A percentile compares a stretch with the other conserved stretches of the same genome.
Conservation (phyloP, 305 asterid genomes). For the Rubia occidens region DNA sequence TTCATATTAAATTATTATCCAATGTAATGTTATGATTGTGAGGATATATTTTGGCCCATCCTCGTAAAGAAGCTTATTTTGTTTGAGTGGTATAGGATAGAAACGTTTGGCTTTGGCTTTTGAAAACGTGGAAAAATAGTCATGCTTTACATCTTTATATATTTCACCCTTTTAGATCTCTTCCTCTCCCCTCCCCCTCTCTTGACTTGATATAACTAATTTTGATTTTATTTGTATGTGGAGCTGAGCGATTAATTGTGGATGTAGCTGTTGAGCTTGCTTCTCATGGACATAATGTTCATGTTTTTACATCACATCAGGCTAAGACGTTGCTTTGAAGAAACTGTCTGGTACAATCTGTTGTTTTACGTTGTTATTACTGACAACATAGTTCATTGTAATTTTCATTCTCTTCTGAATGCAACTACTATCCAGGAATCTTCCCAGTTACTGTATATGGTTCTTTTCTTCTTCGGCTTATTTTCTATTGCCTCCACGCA, state of each 20-base stretch:
- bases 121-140: background rate
- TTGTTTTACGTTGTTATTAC: background rate
- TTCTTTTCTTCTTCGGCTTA: slow-evolving; percentile 71
- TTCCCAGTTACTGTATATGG: slow-evolving; percentile 80
- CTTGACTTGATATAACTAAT: slow-evolving; percentile 8
- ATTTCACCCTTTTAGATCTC: background rate
- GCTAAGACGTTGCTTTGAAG: slow-evolving; percentile 89
- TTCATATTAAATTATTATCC: background rate
- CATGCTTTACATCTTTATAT: background rate
- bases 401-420: slow-evolving; percentile 1
- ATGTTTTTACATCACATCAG: slow-evolving; percentile 84
- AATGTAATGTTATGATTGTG: background rate
- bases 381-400: background rate
- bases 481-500: slow-evolving; percentile 70
- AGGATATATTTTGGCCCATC: background rate
- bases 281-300: slow-evolving; percentile 68
- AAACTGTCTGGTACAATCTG: slow-evolving; percentile 58
- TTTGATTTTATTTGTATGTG: slow-evolving; percentile 38
- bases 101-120: background rate
- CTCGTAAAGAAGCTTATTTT: background rate
- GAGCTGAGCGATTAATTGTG: slow-evolving; percentile 93
- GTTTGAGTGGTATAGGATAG: background rate
- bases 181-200: background rate
- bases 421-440: slow-evolving; percentile 36
- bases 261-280: slow-evolving; percentile 93